Evolutionary conservation across 495 filamentous ascomycete species (phyloP), one percentile per base, ranked within the genome.

Genomic region (Hypoxylon trugodes): DNA sequence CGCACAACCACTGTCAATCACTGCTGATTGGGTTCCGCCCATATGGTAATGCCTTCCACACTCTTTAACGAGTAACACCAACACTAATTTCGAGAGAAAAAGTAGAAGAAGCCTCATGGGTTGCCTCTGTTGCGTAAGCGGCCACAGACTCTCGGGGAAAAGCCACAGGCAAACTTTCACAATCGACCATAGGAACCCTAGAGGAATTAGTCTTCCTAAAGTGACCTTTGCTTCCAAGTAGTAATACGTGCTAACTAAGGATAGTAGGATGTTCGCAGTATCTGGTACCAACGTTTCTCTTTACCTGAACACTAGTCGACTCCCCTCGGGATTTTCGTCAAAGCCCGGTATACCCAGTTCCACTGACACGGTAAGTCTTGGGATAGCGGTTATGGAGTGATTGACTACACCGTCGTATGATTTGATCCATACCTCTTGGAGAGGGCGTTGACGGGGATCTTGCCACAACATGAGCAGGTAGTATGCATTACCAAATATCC

Each of bases 21-120:
- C 18, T 38, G 1, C 18, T 59, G 32, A 59, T 65, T 65, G 61
- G 61, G 10, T 65, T 54, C 54, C 54, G 35, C 21, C 25, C 32
- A 48, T 35, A 28, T 19, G 47, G 54, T 65, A 59, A 49, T 33
- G 12, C 21, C 25, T 2, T 36, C 16, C 28, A 46, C 32, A 25
- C 12, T 41, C 6, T 26, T 35, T 22, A 15, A 33, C 48, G 24
- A 15, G 46, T 64, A 22, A 47, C 43, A 25, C 38, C 35, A 24
- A 57, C 8, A 2, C 36, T 22, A 38, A 32, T 13, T 37, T 50
- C 22, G 12, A 45, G 13, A 22, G 38, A 7, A 21, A n/a, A 10
- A 22, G 8, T 4, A 10, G 18, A 22, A 21, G 22, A 10, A 7
- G 15, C 38, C 18, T 9, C 18, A 22, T 21, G 5, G 19, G 16